A percentile compares a stretch with the other conserved stretches of the same genome.
phyloP scores from a whole-genome alignment of 1,284 basidiomycete species.

The Ganoderma meredithae region DNA sequence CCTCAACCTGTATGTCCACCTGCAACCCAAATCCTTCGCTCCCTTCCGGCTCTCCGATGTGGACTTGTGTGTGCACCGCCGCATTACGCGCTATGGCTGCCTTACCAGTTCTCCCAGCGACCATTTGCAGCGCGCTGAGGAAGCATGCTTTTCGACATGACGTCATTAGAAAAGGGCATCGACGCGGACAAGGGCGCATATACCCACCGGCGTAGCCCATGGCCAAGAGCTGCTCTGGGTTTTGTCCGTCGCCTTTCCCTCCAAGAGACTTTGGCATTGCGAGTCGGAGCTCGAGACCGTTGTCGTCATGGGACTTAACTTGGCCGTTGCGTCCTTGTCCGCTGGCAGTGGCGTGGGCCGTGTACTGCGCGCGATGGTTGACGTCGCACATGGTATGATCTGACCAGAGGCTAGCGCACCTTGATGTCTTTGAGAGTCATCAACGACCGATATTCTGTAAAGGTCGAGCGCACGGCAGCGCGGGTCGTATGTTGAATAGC shows the following conservation, averaged over 20 bases:
- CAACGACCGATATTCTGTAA: conserved; percentile 24
- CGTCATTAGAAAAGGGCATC: not conserved
- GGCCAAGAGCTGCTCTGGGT: conserved; percentile 53
- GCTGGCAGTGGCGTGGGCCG: conserved; percentile 45
- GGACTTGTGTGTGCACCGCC: conserved; percentile 64
- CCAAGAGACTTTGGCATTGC: conserved; percentile 48
- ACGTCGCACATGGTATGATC: not conserved
- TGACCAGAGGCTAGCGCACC: conserved; percentile 18
- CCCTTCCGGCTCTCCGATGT: conserved; percentile 63
- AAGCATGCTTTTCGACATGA: conserved; percentile 61
- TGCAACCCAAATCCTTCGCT: conserved; percentile 67
- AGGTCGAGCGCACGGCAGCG: not conserved
- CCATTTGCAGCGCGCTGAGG: conserved; percentile 69
- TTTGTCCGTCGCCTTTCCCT: conserved; percentile 50
- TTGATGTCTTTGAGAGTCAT: conserved; percentile 40
- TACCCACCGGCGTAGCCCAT: conserved; percentile 47
- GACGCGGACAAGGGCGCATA: conserved; percentile 10
- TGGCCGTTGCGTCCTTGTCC: conserved; percentile 50
- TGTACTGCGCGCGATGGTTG: conserved; percentile 39
- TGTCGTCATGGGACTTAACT: conserved; percentile 46
- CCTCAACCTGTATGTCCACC: conserved; percentile 73
- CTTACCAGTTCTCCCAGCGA: conserved; percentile 62
- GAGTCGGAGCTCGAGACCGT: conserved; percentile 45
- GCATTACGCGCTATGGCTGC: conserved; percentile 62
- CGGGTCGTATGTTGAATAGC: conserved; percentile 11